Evolutionary conservation across 2,329 filamentous ascomycete species (phyloP), one percentile per base, ranked within the genome.

Genomic region (Trichophyton schoenleinii): DNA sequence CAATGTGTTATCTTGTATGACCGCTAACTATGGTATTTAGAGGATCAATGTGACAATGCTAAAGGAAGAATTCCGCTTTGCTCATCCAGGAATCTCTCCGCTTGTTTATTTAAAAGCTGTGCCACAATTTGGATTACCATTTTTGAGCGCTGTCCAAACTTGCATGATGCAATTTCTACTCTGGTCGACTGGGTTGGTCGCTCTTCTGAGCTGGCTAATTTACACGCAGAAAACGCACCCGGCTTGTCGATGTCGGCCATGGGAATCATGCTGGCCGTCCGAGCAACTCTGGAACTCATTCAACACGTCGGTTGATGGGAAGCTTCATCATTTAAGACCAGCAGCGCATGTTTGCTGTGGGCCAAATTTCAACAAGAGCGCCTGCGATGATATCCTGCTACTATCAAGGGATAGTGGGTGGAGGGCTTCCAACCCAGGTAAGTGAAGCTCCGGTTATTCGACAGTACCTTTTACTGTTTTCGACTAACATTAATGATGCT

Each of bases 261-360:
- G 25, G 20, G 60, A 63, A 34, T 34, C 48, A 4, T 63, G 61
- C 42, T 62, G 61, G 61, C 61, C 61, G 8, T 49, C 41, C 18
- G 42, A 49, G 18, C 38, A 60, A 25, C 28, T 61, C 28, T 62
- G 61, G 61, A 28, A 55, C 8, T 42, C 53, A 34, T 34, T 62
- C 22, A 60, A 60, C 11, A 36, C 42, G 4, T 62, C 61, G 6
- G 20, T 62, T 20, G 38, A 62, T n/a, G 58, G 58, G 9, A 55
- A 62, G 18, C 46, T 62, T 28, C 41, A 55, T 4, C 42, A 18
- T 9, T 18, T 62, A 5, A 49, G 38, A 15, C 61, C 61, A 53
- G 58, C 53, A n/a, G 58, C 36, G 25, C 60, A 20, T 44, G 61
- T 60, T 13, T 62, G 61, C 38, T 53, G 46, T 28, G 46, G 38